These are phyloP conservation scores for Saccharomyces paradoxus DNA, from an alignment of 805 yeast species.

Conservation along the genomic window DNA sequence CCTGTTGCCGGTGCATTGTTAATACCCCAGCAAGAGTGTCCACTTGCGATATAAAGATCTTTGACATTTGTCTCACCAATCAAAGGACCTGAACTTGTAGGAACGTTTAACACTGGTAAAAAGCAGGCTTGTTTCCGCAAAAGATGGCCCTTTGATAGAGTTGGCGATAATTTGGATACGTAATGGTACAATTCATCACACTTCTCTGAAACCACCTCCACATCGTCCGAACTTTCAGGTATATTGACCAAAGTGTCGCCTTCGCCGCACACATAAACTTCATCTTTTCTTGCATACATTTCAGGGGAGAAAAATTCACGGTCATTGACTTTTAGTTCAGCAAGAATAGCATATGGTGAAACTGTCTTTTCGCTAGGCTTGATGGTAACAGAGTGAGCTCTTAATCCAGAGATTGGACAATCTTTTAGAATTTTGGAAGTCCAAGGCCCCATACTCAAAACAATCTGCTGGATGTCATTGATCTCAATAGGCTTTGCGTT, in stretches of 20 bases:
- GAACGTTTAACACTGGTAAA: conserved; percentile 87
- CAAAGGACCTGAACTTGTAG: conserved; percentile 86
- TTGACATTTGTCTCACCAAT: conserved; percentile 89
- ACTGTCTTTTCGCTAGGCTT: conserved; percentile 67
- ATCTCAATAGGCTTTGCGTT: conserved; percentile 38
- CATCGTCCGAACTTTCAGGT: conserved; percentile 92
- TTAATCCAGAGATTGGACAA: conserved; percentile 87
- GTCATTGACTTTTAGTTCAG: conserved; percentile 72
- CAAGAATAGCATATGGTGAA: conserved; percentile 89
- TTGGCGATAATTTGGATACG: conserved; percentile 68
- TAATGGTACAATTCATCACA: conserved; percentile 81
- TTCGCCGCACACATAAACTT: conserved; percentile 95
- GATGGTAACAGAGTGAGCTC: conserved; percentile 92
- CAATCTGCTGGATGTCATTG: conserved; percentile 59
- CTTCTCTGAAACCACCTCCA: conserved; percentile 74
- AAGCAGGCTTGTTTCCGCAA: conserved; percentile 89
- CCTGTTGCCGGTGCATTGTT: conserved; percentile 97
- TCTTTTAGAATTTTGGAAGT: conserved; percentile 82
- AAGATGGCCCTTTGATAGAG: conserved; percentile 64
- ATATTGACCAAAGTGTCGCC: conserved; percentile 85
- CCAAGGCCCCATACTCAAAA: conserved; percentile 94
- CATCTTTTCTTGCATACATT: conserved; percentile 89
- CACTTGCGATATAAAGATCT: conserved; percentile 72
- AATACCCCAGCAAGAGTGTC: conserved; percentile 98
- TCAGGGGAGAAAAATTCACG: conserved; percentile 80